Base-by-base conservation (phyloP, 805 yeast species). In the Candida adriatica region DNA sequence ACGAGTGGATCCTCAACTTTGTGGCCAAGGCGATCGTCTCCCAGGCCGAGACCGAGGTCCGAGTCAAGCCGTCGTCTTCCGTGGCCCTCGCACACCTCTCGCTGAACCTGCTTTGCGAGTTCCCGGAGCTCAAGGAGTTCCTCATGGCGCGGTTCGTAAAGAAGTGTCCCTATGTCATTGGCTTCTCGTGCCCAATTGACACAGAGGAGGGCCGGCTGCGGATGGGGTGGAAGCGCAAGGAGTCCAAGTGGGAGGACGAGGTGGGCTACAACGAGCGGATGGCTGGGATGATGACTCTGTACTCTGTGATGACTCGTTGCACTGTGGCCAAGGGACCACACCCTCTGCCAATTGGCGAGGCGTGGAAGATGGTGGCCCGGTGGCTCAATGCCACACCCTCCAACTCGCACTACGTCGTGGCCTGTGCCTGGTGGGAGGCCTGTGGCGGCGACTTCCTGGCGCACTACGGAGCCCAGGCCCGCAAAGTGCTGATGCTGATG, bases 401-500 rank as follows among this genome's bases (percentile, higher is more conserved):
- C 1, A 79, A 84, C 42, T 70, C 80, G 1, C 95, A 88, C 52
- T 88, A 67, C 49, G 64, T 75, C 0, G 71, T 80, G 2, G 67
- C 77, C 4, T 79, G 85, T 2, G 73, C 81, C 20, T 88, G 96
- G 96, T 86, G 96, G 95, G 97, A 92, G 43, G 75, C 87, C 5
- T 66, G 80, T 29, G 88, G 83, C 0, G 39, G 45, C 7, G 64
- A 74, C 25, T 72, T 90, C 34, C 32, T 66, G 6, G 48, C 50
- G 8, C 68, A 65, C 2, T 90, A 76, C 53, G 87, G 88, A 0
- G 55, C 41, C 5, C 97, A 90, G 59, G 92, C 74, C 4, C 34
- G 27, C 5, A 92, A 92, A 52, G 33, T 86, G 18, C 45, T 87
- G 36, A 44, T 41, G 6, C 41, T 70, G 8, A 50, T 74, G 6